Evolutionary conservation across 805 yeast genomes (phyloP).

Genomic region (Wickerhamomyces hampshirensis): DNA sequence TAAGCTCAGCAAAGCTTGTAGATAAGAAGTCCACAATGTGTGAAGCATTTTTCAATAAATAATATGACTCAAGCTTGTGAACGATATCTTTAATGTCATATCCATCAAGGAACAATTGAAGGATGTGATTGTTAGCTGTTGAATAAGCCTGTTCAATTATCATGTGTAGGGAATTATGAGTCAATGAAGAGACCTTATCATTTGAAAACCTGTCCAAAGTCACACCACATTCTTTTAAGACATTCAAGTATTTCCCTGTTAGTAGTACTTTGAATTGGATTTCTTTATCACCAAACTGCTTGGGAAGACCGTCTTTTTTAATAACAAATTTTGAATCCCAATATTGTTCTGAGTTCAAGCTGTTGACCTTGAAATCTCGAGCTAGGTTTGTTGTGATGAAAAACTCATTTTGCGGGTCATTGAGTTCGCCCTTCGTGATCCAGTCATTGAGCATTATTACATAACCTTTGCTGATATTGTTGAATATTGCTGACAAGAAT

Average conservation of each 20-base stretch:
- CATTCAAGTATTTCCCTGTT: slow-evolving; percentile 83
- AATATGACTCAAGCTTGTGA: slow-evolving; percentile 48
- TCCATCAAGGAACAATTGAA: slow-evolving; percentile 56
- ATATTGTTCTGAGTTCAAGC: slow-evolving; percentile 47
- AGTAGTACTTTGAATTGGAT: slow-evolving; percentile 61
- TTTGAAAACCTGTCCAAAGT: slow-evolving; percentile 18
- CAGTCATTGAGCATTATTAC: slow-evolving; percentile 69
- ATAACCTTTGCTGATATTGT: slow-evolving; percentile 58
- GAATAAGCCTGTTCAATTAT: slow-evolving; percentile 57
- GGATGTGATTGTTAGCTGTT: slow-evolving; percentile 59
- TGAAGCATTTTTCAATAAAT: slow-evolving; percentile 48
- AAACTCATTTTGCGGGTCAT: slow-evolving; percentile 82
- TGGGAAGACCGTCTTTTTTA: slow-evolving; percentile 68
- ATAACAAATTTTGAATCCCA: slow-evolving; percentile 76
- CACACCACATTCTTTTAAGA: slow-evolving; percentile 58
- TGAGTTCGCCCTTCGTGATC: slow-evolving; percentile 68
- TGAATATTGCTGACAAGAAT: slow-evolving; percentile 50
- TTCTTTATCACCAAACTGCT: slow-evolving; percentile 49
- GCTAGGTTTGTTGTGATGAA: slow-evolving; percentile 43
- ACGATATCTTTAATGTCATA: slow-evolving; percentile 49
- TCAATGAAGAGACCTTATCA: slow-evolving; percentile 28
- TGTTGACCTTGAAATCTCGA: slow-evolving; percentile 22
- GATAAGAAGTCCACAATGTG: slow-evolving; percentile 50
- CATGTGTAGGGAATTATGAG: slow-evolving; percentile 43
- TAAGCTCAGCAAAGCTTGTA: slow-evolving; percentile 46